Evolutionary conservation across 345 rosid species (phyloP).

Genomic region (Kernera saxatilis): DNA sequence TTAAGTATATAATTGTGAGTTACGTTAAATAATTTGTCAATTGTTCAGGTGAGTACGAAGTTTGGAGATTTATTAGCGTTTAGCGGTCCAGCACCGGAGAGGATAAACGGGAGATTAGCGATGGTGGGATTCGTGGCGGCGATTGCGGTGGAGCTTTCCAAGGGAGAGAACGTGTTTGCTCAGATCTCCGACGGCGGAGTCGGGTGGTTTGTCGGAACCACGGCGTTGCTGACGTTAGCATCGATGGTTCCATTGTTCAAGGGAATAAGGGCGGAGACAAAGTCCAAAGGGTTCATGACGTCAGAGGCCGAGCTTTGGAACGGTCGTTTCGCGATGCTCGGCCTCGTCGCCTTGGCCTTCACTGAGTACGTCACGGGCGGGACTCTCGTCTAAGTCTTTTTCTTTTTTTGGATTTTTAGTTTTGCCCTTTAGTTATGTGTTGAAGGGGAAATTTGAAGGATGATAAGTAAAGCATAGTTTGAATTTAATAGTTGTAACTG

Average conservation of each 20-base stretch:
- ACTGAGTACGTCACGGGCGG: slow-evolving; percentile 70
- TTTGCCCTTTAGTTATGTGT: background rate
- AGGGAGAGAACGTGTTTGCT: slow-evolving; percentile 56
- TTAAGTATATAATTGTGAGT: no score
- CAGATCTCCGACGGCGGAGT: slow-evolving; percentile 60
- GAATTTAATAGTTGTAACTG: background rate
- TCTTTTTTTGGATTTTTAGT: background rate
- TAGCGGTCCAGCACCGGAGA: slow-evolving; percentile 84
- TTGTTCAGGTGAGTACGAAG: slow-evolving; percentile 44
- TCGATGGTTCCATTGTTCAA: slow-evolving; percentile 54
- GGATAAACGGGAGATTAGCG: slow-evolving; percentile 76
- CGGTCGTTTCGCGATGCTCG: slow-evolving; percentile 79
- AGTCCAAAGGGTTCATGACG: slow-evolving; percentile 56
- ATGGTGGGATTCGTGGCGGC: slow-evolving; percentile 81
- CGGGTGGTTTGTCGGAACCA: slow-evolving; percentile 52
- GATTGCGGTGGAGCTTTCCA: slow-evolving; percentile 52
- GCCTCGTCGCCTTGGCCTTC: slow-evolving; percentile 64
- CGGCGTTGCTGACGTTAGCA: slow-evolving; percentile 48
- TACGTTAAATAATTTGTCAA: no score
- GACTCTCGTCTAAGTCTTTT: slow-evolving; percentile 30
- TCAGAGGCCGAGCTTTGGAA: slow-evolving; percentile 86
- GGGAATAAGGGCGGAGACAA: slow-evolving; percentile 53
- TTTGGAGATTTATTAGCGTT: slow-evolving; percentile 60
- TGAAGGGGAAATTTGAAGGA: background rate
- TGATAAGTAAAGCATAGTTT: background rate